Percentiles rank a stretch among this genome's conserved stretches.
phyloP scores from a whole-genome alignment of 2,329 filamentous ascomycete genomes.

The Aspergillus candidus region DNA sequence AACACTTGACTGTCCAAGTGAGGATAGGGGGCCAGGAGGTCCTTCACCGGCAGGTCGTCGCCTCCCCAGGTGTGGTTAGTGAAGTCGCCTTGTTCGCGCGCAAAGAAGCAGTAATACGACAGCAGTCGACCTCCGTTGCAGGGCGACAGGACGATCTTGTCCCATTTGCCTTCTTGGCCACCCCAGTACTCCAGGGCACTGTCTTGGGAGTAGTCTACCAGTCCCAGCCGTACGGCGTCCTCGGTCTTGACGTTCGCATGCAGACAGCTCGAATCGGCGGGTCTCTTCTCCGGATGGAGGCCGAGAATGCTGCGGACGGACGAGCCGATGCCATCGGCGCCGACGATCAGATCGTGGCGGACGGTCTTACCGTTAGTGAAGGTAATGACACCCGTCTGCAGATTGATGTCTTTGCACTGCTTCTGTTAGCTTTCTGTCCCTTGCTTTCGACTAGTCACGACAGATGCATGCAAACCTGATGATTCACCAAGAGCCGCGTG shows the following conservation, averaged over 20 bases:
- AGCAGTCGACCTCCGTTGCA: conserved; percentile 61
- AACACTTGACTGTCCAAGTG: conserved; percentile 54
- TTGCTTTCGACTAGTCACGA: neutral
- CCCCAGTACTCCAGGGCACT: conserved; percentile 65
- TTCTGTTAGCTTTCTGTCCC: neutral
- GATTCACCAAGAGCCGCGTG: conserved; percentile 51
- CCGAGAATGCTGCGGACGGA: conserved; percentile 58
- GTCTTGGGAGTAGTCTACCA: conserved; percentile 58
- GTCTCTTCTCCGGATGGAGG: conserved; percentile 54
- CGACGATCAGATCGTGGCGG: conserved; percentile 56
- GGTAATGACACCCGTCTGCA: conserved; percentile 44
- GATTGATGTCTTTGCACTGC: conserved; percentile 48
- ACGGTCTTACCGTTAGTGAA: conserved; percentile 49
- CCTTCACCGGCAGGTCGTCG: conserved; percentile 48
- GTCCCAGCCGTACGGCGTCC: conserved; percentile 53
- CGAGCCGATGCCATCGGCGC: conserved; percentile 63
- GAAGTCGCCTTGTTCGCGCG: conserved; percentile 55
- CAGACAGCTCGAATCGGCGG: conserved; percentile 56
- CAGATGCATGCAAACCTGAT: conserved; percentile 33
- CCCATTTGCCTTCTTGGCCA: conserved; percentile 53
- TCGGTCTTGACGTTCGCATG: conserved; percentile 60
- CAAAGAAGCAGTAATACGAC: conserved; percentile 67
- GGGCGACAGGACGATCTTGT: conserved; percentile 66
- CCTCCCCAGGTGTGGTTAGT: conserved; percentile 55
- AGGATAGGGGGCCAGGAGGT: conserved; percentile 56